A percentile compares a stretch with the other conserved stretches of the same genome.
Evolutionary conservation across 352 stramenopile genomes (phyloP).

Genomic region (Phytophthora pseudosyringae): DNA sequence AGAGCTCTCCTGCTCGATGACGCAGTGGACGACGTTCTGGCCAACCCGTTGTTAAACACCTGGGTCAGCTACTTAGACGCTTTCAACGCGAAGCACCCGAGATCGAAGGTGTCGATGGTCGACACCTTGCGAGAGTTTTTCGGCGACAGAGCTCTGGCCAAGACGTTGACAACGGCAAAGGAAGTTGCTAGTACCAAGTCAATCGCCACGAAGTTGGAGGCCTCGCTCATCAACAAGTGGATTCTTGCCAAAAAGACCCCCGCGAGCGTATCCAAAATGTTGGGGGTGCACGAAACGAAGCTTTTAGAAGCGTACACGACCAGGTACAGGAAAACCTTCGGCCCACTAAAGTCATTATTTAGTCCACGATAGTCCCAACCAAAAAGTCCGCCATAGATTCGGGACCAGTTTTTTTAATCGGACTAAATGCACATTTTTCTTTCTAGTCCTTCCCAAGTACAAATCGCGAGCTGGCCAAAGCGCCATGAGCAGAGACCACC

Average conservation of each 20-base stretch:
- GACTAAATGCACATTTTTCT: background rate
- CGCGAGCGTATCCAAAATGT: background rate
- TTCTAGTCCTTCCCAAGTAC: background rate
- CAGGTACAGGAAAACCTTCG: background rate
- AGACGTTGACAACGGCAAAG: background rate
- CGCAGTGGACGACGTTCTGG: background rate
- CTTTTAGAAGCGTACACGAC: background rate
- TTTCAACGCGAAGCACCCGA: constrained; percentile 6
- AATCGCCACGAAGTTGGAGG: background rate
- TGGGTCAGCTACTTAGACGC: constrained; percentile 4
- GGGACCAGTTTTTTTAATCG: too few relatives aligned
- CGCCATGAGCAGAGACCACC: constrained; percentile 18
- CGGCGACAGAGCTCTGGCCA: background rate
- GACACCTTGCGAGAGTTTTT: constrained; percentile 1
- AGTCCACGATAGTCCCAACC: too few relatives aligned
- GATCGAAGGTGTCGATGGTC: background rate
- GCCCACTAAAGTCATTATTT: too few relatives aligned
- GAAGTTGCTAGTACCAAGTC: background rate
- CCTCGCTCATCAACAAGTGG: background rate
- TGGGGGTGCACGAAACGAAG: background rate
- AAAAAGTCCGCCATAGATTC: too few relatives aligned
- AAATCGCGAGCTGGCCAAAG: background rate
- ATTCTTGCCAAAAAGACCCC: constrained; percentile 1
- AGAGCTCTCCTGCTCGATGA: background rate
- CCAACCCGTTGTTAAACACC: background rate